Evolutionary conservation across 2,329 filamentous ascomycete genomes (phyloP).

Genomic region (Ceratocystis lukuohia): DNA sequence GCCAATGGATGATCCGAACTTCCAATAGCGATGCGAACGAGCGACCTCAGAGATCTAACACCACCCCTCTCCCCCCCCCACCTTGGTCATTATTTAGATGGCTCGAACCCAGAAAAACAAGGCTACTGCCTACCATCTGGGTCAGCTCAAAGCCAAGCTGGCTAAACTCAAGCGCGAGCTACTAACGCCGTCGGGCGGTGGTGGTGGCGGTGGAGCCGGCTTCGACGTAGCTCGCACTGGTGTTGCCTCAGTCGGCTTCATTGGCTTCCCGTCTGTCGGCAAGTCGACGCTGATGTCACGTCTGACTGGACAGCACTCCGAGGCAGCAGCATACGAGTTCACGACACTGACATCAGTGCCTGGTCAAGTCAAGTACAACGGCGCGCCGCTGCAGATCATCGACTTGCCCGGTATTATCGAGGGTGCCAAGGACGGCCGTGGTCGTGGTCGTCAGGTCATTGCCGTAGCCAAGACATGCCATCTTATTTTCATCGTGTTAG

Average conservation of each 20-base stretch:
- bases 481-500: constrained; percentile 94
- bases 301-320: constrained; percentile 91
- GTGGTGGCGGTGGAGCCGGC: constrained; percentile 71
- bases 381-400: constrained; percentile 93
- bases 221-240: constrained; percentile 97
- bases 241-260: constrained; percentile 93
- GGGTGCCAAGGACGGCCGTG: constrained; percentile 94
- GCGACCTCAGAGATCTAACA: constrained; percentile 14
- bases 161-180: constrained; percentile 96
- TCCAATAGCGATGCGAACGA: not conserved
- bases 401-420: constrained; percentile 98
- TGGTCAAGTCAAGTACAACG: constrained; percentile 91
- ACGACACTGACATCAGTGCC: constrained; percentile 96
- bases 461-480: constrained; percentile 98
- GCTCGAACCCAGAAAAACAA: constrained; percentile 96
- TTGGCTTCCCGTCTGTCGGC: constrained; percentile 94
- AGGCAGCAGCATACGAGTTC: constrained; percentile 96
- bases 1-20: not conserved
- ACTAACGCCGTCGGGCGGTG: constrained; percentile 69
- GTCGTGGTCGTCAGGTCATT: constrained; percentile 95
- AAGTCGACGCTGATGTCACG: constrained; percentile 96
- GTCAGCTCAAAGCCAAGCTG: constrained; percentile 94
- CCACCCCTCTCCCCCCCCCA: constrained; percentile 10
- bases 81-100: constrained; percentile 47
- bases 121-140: constrained; percentile 82